These are phyloP conservation scores for Vaccinium macrocarpon DNA, from an alignment of 148 eudicot genomes.

Conservation along the genomic window DNA sequence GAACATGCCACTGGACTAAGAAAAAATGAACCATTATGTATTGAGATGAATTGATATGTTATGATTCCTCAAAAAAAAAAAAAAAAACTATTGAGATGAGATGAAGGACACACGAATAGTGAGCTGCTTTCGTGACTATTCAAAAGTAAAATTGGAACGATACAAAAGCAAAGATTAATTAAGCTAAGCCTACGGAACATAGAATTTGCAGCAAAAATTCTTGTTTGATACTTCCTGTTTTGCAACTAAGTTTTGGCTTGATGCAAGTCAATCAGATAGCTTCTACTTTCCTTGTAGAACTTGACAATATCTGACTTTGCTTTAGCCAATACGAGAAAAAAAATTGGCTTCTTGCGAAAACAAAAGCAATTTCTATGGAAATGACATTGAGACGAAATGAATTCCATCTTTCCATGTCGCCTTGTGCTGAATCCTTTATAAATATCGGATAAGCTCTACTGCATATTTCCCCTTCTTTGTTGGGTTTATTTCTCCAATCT, in stretches of 20 bases:
- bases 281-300: background rate
- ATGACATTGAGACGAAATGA: background rate
- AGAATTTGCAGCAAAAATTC: background rate
- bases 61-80: too few relatives aligned
- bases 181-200: background rate
- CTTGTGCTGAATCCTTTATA: conserved; percentile 17
- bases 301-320: background rate
- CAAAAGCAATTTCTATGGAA: background rate
- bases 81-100: too few relatives aligned
- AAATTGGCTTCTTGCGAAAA: background rate
- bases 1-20: too few relatives aligned
- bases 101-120: too few relatives aligned
- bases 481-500: conserved; percentile 77
- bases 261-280: background rate
- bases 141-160: too few relatives aligned
- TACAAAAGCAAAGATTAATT: too few relatives aligned
- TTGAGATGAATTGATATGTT: too few relatives aligned
- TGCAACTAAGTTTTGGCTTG: too few relatives aligned
- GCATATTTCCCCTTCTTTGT: conserved; percentile 89
- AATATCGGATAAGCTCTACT: conserved; percentile 69
- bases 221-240: background rate
- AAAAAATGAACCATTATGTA: too few relatives aligned
- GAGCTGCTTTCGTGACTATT: too few relatives aligned
- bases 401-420: background rate
- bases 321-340: background rate